phyloP scores from a whole-genome alignment of 2,329 filamentous ascomycete genomes.

The Sporothrix pseudoabietina region DNA sequence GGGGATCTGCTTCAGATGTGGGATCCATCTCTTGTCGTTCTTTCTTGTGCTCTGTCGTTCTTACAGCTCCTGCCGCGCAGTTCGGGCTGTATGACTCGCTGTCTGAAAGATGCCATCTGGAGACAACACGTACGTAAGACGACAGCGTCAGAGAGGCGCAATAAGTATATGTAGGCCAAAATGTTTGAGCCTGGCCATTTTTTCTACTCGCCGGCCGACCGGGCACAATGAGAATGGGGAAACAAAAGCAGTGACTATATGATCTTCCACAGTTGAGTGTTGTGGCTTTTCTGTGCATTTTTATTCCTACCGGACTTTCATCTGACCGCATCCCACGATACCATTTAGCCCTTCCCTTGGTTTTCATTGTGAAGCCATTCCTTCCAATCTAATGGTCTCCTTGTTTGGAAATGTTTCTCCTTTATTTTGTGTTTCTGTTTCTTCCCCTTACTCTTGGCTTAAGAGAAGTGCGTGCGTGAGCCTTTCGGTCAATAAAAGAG shows the following conservation, averaged over 20 bases:
- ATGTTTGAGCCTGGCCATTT: too few species aligned
- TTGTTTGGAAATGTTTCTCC: slow-evolving; percentile 26
- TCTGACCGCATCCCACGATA: neutral
- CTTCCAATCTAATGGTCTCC: neutral
- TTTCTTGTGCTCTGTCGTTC: neutral
- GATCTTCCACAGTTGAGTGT: neutral
- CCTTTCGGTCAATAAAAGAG: neutral
- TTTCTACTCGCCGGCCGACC: neutral
- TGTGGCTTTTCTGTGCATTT: slow-evolving; percentile 10
- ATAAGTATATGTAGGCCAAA: too few species aligned
- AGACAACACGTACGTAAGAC: slow-evolving; percentile 6
- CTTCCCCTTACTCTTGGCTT: slow-evolving; percentile 30
- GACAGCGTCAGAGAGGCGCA: neutral
- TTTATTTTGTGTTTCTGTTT: slow-evolving; percentile 36
- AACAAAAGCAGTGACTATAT: neutral
- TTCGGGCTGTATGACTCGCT: slow-evolving; percentile 13
- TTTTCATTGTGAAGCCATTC: neutral
- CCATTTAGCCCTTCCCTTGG: neutral
- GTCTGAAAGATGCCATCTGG: neutral
- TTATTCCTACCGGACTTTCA: neutral
- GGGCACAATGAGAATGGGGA: neutral
- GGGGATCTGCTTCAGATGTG: slow-evolving; percentile 34
- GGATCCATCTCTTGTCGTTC: neutral
- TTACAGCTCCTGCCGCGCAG: neutral
- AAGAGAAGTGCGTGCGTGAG: neutral